A percentile compares a stretch with the other conserved stretches of the same genome.
phyloP scores from a whole-genome alignment of 1,284 basidiomycete species.

The Lentinus polychrous region DNA sequence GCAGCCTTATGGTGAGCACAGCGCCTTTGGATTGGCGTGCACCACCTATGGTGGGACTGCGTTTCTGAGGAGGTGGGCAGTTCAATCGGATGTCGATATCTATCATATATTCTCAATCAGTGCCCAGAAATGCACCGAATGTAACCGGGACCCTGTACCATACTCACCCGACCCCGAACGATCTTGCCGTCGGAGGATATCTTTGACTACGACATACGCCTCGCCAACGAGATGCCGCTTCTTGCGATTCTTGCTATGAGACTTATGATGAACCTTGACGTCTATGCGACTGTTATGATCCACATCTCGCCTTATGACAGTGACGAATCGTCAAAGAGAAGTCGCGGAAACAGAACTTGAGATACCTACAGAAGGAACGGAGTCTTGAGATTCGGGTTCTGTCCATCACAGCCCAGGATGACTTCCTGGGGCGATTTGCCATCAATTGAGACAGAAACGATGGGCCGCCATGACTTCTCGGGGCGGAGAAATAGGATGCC shows the following conservation, averaged over 20 bases:
- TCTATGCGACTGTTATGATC: constrained; percentile 35
- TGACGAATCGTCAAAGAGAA: not conserved
- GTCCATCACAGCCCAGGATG: constrained; percentile 56
- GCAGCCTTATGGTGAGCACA: constrained; percentile 21
- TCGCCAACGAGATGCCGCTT: constrained; percentile 47
- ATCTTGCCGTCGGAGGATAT: constrained; percentile 41
- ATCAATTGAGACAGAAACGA: constrained; percentile 45
- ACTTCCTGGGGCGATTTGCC: constrained; percentile 43
- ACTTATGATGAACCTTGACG: constrained; percentile 45
- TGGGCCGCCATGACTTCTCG: constrained; percentile 48
- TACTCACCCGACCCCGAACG: constrained; percentile 11
- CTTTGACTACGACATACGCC: constrained; percentile 39
- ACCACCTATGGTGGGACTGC: constrained; percentile 17
- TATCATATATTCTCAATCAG: constrained; percentile 4
- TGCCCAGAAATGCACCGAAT: not conserved
- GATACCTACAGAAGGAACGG: constrained; percentile 43
- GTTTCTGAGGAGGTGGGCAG: constrained; percentile 24
- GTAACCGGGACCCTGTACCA: not conserved
- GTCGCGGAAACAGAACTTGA: not conserved
- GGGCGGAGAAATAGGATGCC: constrained; percentile 27
- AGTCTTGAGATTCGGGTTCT: constrained; percentile 57
- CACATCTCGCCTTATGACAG: constrained; percentile 31
- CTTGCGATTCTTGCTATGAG: constrained; percentile 49
- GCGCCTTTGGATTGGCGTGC: constrained; percentile 19
- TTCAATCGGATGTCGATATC: constrained; percentile 23